These are phyloP conservation scores for Aschersonia sp. DNA, from an alignment of 2,329 filamentous ascomycete genomes.

Conservation along the genomic window DNA sequence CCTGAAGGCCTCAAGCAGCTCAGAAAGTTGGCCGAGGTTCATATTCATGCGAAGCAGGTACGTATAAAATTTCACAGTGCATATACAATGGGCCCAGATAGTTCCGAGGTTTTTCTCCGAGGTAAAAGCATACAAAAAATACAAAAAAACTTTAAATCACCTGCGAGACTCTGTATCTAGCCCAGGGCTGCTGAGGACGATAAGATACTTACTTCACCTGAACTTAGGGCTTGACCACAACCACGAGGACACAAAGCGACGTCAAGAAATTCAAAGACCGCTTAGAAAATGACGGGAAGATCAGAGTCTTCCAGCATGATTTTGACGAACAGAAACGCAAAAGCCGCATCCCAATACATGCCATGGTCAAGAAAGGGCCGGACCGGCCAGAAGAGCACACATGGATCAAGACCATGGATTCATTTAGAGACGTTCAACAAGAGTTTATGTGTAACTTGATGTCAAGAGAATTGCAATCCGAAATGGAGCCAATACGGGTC, in stretches of 20 bases:
- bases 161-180: neutral
- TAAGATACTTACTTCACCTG: neutral
- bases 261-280: neutral
- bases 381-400: neutral
- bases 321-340: neutral
- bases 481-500: constrained; percentile 6
- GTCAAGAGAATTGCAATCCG: neutral
- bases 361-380: neutral
- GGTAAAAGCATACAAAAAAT: neutral
- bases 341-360: neutral
- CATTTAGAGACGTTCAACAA: neutral
- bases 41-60: neutral
- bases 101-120: neutral
- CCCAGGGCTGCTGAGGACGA: neutral
- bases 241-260: neutral
- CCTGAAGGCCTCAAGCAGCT: constrained; percentile 10
- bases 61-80: neutral
- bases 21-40: neutral
- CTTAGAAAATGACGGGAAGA: neutral
- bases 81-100: neutral
- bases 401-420: constrained; percentile 1
- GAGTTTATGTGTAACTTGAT: neutral
- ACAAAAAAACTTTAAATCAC: neutral
- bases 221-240: neutral
- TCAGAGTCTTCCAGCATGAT: neutral